phyloP scores from a whole-genome alignment of 208 protist genomes.

The Crithidia bombi region DNA sequence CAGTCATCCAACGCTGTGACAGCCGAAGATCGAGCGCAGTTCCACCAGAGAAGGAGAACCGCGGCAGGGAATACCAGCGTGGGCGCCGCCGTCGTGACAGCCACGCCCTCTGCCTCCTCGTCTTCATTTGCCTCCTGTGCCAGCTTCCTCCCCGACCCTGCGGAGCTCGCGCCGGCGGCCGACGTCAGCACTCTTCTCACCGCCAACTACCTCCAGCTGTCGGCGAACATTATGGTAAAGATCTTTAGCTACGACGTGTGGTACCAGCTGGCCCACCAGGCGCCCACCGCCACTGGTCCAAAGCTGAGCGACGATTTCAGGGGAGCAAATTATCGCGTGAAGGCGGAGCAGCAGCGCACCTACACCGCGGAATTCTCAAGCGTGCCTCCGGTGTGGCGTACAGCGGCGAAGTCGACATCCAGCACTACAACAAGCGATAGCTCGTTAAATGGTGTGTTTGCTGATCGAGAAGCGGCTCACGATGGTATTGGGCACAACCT shows the following conservation, averaged over 20 bases:
- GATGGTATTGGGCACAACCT: constrained; percentile 16
- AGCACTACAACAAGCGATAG: background rate
- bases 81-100: background rate
- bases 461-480: no score
- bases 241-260: constrained; percentile 56
- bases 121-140: constrained; percentile 20
- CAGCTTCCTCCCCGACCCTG: constrained; percentile 10
- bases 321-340: background rate
- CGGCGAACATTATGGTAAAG: constrained; percentile 43
- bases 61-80: background rate
- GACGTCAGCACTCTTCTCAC: constrained; percentile 4
- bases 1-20: background rate
- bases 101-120: background rate
- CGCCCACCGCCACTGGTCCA: background rate
- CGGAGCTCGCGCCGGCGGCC: background rate
- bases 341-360: background rate
- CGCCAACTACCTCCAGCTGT: constrained; percentile 30
- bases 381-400: background rate
- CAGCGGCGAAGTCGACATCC: background rate
- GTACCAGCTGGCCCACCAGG: constrained; percentile 33
- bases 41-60: background rate
- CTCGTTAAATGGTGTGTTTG: no score
- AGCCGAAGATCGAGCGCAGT: background rate
- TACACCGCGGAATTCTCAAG: constrained; percentile 5
- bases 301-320: background rate